Evolutionary conservation across 352 stramenopile genomes (phyloP), one percentile per base, ranked within the genome.

Genomic region (Globisporangium barbulae): DNA sequence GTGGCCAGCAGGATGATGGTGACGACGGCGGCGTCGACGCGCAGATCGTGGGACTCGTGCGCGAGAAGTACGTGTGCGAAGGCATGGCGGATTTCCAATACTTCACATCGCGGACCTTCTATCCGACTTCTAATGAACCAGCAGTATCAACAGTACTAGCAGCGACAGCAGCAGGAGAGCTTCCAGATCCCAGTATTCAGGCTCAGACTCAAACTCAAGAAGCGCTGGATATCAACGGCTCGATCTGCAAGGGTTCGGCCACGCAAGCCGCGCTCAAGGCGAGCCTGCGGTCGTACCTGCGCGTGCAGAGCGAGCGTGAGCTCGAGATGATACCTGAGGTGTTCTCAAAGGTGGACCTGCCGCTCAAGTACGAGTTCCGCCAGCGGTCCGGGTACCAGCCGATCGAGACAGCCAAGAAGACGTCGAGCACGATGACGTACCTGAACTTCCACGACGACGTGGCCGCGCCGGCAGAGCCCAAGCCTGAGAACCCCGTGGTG

Each of bases 71-170:
- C 62, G 82, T 93, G 49, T 93, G 85, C 60, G 82, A 94, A 69
- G 85, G 85, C 59, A 91, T 94, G 83, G 85, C 84, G 31, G 85
- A 94, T 66, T 94, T 91, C 69, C 85, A 94, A 70, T 94, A 90
- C 71, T 83, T 94, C 35, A 90, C 85, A 1, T 71, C 83, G 22
- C 60, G 73, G 17, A 68, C 73, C 22, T 94, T 91, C 63, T 86
- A 83, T 52, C 75, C 78, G 15, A 71, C 72, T 35, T 55, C 53
- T n/a, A 65, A 73, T 53, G 60, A 31, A 59, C 28, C 42, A 54
- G 47, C 39, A 42, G 19, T 7, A 59, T n/a, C 42, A 54, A 41
- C 39, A 42, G 19, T 7, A 8, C 33, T 61, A n/a, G 25, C 63
- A n/a, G 25, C 53, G 25, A 6, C 53, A 35, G 15, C 13, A 59